Conservation (phyloP, 192 early-diverging fungal genomes). For the Entophlyctis luteolus region DNA sequence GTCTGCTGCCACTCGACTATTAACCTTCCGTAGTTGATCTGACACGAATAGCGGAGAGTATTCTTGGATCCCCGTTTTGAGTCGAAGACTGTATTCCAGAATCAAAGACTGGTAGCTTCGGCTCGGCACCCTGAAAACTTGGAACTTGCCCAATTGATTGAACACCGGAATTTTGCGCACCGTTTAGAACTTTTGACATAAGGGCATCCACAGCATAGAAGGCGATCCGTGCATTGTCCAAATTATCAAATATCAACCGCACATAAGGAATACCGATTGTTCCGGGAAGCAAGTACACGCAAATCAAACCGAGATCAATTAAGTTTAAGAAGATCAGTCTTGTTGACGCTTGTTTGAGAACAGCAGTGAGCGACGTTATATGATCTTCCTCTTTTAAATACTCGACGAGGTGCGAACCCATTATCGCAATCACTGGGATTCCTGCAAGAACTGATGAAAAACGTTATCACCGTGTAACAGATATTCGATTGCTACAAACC, state of each 20-base stretch:
- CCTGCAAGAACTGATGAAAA: not conserved
- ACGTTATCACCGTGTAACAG: not conserved
- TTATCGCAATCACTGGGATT: not conserved
- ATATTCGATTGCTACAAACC: not conserved
- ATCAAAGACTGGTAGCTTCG: too few species aligned
- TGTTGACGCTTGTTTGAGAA: not conserved
- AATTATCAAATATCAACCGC: conserved; percentile 16
- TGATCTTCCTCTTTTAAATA: not conserved
- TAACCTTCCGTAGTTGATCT: too few species aligned
- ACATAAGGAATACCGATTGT: not conserved
- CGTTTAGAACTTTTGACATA: not conserved
- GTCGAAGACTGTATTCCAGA: too few species aligned
- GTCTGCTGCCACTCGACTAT: too few species aligned
- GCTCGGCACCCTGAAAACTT: too few species aligned
- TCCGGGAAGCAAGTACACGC: not conserved
- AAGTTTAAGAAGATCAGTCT: conserved; percentile 10
- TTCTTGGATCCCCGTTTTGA: too few species aligned
- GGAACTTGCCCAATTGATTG: too few species aligned
- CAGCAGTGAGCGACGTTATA: not conserved
- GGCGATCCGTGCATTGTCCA: conserved; percentile 3
- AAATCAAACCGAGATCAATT: conserved; percentile 4
- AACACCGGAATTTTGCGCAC: not conserved
- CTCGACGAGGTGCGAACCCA: not conserved
- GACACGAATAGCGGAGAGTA: too few species aligned
- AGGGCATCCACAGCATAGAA: conserved; percentile 6